Percentiles rank a stretch among this genome's conserved stretches.
phyloP scores from a whole-genome alignment of 2,329 filamentous ascomycete species.

The Cercospora berteroae region DNA sequence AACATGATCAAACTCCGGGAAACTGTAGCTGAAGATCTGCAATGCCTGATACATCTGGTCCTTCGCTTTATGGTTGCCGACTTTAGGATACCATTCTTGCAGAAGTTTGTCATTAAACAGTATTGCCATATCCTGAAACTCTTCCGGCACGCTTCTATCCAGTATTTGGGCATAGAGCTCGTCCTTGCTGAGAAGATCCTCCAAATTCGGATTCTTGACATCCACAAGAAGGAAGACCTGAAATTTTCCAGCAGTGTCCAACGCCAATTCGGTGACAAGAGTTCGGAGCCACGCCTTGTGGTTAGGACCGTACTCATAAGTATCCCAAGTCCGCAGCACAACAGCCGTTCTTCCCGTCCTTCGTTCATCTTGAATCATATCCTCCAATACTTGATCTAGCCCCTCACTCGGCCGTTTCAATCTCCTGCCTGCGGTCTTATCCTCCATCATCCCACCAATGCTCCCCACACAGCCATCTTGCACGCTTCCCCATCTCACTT shows the following conservation, averaged over 20 bases:
- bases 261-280: constrained; percentile 74
- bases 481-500: not conserved
- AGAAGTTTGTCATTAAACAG: constrained; percentile 88
- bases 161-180: constrained; percentile 54
- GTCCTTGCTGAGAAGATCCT: constrained; percentile 71
- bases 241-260: constrained; percentile 79
- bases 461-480: not conserved
- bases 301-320: constrained; percentile 71
- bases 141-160: constrained; percentile 58
- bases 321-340: constrained; percentile 77
- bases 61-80: constrained; percentile 65
- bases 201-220: constrained; percentile 73
- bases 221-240: constrained; percentile 80
- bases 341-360: constrained; percentile 16
- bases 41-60: constrained; percentile 71
- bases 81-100: constrained; percentile 65
- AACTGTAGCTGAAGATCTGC: constrained; percentile 48
- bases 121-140: constrained; percentile 83
- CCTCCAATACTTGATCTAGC: not conserved
- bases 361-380: not conserved
- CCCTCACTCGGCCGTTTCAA: not conserved
- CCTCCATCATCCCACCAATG: not conserved
- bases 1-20: constrained; percentile 48
- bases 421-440: not conserved
- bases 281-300: constrained; percentile 76